Conservation (phyloP, 768 basidiomycete species). For the Neoboletus subvelutipes region DNA sequence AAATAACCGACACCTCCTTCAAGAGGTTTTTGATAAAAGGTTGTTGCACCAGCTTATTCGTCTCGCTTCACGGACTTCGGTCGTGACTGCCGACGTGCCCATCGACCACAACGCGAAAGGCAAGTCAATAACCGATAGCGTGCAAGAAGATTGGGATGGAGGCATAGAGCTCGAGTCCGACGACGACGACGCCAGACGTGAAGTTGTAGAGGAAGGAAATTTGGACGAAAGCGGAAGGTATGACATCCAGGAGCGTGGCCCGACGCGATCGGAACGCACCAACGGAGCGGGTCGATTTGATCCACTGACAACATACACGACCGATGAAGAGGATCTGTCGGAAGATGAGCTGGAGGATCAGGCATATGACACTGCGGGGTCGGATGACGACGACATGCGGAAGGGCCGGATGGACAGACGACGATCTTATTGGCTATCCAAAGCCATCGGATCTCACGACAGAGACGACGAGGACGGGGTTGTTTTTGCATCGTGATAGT, state of each 20-base stretch:
- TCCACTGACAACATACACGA: conserved; percentile 47
- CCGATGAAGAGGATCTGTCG: conserved; percentile 42
- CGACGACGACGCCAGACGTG: conserved; percentile 18
- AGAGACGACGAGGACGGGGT: conserved; percentile 14
- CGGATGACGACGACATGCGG: conserved; percentile 28
- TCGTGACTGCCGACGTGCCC: conserved; percentile 23
- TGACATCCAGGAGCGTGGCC: conserved; percentile 47
- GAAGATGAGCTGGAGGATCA: conserved; percentile 31
- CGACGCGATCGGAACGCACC: conserved; percentile 44
- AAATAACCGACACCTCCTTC: conserved; percentile 66
- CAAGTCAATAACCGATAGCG: conserved; percentile 23
- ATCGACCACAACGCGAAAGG: conserved; percentile 5
- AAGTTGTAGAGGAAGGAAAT: conserved; percentile 16
- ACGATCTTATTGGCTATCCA: conserved; percentile 61
- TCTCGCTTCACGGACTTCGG: conserved; percentile 27
- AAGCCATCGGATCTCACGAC: conserved; percentile 38
- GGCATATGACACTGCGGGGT: conserved; percentile 20
- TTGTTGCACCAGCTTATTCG: conserved; percentile 60
- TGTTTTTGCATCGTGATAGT: conserved; percentile 1
- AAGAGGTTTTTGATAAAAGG: conserved; percentile 63
- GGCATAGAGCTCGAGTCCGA: conserved; percentile 34
- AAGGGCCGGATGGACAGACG: conserved; percentile 19
- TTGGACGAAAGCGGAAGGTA: conserved; percentile 62
- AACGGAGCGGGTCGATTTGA: conserved; percentile 38
- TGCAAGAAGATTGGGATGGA: conserved; percentile 40